Conservation (phyloP, 2,329 filamentous ascomycete species). For the Cadophora luteo-olivacea region DNA sequence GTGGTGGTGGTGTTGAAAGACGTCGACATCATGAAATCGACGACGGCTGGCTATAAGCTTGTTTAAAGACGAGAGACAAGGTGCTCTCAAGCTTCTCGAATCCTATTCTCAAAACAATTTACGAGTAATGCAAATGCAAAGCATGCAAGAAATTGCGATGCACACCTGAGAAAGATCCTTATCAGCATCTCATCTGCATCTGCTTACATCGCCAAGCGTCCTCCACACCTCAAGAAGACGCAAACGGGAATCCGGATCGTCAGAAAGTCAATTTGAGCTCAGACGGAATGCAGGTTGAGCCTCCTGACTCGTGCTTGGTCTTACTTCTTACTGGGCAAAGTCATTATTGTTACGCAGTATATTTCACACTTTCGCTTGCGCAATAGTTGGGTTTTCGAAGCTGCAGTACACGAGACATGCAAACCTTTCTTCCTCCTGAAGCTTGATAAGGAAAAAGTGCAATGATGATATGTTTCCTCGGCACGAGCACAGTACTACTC, state of each 20-base stretch:
- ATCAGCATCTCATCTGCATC: slow-evolving; percentile 11
- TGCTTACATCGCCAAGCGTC: slow-evolving; percentile 1
- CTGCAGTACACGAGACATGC: not conserved
- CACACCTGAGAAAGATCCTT: not conserved
- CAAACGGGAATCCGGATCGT: not conserved
- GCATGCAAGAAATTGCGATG: not conserved
- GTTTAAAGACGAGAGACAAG: not conserved
- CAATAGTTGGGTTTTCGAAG: not conserved
- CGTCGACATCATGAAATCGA: not conserved
- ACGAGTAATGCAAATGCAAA: slow-evolving; percentile 5
- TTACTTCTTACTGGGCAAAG: no score
- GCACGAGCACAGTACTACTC: not conserved
- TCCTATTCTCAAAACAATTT: not conserved
- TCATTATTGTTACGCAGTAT: not conserved
- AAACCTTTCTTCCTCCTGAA: not conserved
- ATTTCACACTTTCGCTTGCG: not conserved
- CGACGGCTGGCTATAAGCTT: not conserved
- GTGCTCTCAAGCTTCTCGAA: not conserved
- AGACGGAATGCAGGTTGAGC: slow-evolving; percentile 5
- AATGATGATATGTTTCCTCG: not conserved
- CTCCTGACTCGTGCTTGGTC: slow-evolving; percentile 6
- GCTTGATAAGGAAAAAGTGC: not conserved
- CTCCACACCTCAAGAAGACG: not conserved
- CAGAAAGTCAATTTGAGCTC: slow-evolving; percentile 14
- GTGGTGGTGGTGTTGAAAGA: not conserved